These are phyloP conservation scores for Huntiella moniliformis DNA, from an alignment of 2,329 filamentous ascomycete genomes.

Conservation along the genomic window DNA sequence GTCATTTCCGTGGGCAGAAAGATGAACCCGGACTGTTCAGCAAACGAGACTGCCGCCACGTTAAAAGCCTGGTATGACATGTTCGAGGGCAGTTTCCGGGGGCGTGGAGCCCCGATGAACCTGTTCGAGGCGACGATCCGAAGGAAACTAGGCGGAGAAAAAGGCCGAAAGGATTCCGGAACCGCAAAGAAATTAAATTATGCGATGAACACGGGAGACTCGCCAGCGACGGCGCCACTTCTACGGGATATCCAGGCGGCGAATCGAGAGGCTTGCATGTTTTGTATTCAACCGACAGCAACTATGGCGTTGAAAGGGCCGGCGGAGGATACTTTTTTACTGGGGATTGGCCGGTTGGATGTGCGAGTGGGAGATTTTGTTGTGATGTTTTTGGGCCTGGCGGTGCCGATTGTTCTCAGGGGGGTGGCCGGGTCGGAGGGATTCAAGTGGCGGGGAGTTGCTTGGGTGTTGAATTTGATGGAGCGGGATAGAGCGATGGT, in stretches of 20 bases:
- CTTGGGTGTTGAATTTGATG: background rate
- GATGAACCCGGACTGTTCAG: background rate
- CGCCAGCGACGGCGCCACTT: background rate
- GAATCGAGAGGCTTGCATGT: background rate
- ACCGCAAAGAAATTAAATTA: background rate
- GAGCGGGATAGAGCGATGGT: conserved; percentile 2
- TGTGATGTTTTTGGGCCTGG: conserved; percentile 1
- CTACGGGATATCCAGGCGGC: background rate
- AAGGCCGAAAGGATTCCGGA: background rate
- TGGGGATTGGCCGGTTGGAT: conserved; percentile 1
- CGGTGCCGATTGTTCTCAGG: background rate
- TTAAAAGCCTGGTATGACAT: background rate
- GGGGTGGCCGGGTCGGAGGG: background rate
- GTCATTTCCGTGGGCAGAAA: background rate
- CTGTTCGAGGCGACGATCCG: conserved; percentile 2
- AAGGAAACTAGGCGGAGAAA: background rate
- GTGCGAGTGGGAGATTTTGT: conserved; percentile 4
- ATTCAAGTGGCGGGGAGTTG: conserved; percentile 1
- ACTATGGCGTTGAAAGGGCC: background rate
- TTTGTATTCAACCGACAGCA: background rate
- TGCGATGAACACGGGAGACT: background rate
- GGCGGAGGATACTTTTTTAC: background rate
- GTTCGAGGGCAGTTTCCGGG: background rate
- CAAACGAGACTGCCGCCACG: background rate
- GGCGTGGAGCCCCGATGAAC: background rate